Evolutionary conservation across 2,329 filamentous ascomycete species (phyloP), one percentile per base, ranked within the genome.

Genomic region (Trichoderma sp.): DNA sequence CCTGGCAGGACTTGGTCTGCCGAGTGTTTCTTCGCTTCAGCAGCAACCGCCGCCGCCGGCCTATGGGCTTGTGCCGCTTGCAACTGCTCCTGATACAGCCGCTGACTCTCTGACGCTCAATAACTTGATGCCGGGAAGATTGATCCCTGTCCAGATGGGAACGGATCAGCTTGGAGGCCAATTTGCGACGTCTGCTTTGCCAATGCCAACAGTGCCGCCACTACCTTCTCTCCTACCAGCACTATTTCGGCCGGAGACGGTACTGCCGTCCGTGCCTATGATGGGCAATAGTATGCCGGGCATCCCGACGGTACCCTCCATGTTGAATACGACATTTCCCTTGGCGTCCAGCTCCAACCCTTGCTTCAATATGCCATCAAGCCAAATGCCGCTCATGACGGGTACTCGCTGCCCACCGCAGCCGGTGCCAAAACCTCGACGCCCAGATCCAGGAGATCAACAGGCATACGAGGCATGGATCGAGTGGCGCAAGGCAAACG

Each of bases 401-500:
- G 33, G 29, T 24, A 35, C 21, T 53, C 8, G 21, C 38, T 60
- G 63, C 2, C 78, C 75, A 27, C 78, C 76, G n/a, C 76, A 71
- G 6, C 81, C 80, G 12, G 83, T 83, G 53, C 82, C 81, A 4
- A 88, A 88, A 78, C 87, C 87, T 11, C 82, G 82, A 4, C 78
- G 80, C 35, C 86, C 85, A 63, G 81, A 87, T 75, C 80, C 87
- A 14, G 75, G 79, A 62, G 83, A 83, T 31, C 87, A 88, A 79
- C 85, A 86, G 75, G 81, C 83, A 75, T 88, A 88, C 78, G 87
- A 88, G 80, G 85, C 83, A 45, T 88, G 84, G 77, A 84, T 88
- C 41, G 87, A 88, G 79, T 87, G 84, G 84, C 84, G 86, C 74
- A 88, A 88, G 77, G 85, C 85, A 27, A 84, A 85, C 64, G 85